Conservation (phyloP, 805 yeast species). For the Lipomyces orientalis region DNA sequence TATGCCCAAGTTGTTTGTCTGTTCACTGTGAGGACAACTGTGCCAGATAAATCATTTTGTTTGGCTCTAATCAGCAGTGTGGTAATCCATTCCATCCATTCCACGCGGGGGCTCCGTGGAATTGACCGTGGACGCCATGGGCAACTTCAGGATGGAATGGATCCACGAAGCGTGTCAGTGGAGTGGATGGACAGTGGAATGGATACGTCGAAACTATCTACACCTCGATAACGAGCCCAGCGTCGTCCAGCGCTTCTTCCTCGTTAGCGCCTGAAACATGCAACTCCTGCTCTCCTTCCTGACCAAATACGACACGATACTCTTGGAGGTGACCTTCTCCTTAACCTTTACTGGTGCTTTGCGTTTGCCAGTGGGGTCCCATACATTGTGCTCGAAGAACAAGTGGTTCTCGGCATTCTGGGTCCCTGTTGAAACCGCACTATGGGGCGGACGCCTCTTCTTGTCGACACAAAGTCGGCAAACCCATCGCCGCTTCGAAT, state of each 20-base stretch:
- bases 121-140: too few relatives aligned
- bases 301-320: constrained; percentile 5
- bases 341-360: constrained; percentile 5
- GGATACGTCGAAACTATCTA: too few relatives aligned
- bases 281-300: not conserved
- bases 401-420: constrained; percentile 8
- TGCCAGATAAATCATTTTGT: too few relatives aligned
- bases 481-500: constrained; percentile 6
- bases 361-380: constrained; percentile 9
- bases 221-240: too few relatives aligned
- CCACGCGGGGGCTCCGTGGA: too few relatives aligned
- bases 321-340: constrained; percentile 3
- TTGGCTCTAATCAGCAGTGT: too few relatives aligned
- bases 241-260: too few relatives aligned
- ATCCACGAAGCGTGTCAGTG: too few relatives aligned
- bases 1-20: not conserved
- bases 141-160: too few relatives aligned
- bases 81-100: too few relatives aligned
- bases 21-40: not conserved
- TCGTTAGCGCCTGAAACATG: not conserved
- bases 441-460: constrained; percentile 5
- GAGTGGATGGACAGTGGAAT: too few relatives aligned
- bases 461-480: constrained; percentile 8
- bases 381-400: constrained; percentile 8
- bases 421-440: constrained; percentile 1